Conservation (phyloP, 1,284 basidiomycete genomes). For the Austropuccinia psidii region DNA sequence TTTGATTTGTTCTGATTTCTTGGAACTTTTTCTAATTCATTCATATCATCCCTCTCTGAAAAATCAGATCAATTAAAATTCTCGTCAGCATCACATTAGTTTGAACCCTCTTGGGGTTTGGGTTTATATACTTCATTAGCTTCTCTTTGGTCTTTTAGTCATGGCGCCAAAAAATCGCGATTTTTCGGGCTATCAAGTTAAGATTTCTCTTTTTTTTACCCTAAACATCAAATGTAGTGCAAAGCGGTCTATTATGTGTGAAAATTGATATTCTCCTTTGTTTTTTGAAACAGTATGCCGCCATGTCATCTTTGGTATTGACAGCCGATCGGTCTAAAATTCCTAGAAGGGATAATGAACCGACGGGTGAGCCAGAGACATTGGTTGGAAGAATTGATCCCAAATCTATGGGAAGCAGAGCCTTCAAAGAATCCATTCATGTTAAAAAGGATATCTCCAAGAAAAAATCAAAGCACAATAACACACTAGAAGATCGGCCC, state of each 20-base stretch:
- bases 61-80: too few relatives aligned
- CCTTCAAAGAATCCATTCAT: conserved; percentile 63
- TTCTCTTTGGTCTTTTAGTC: too few relatives aligned
- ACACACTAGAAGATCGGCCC: conserved; percentile 43
- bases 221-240: not conserved
- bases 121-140: too few relatives aligned
- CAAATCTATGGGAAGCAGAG: conserved; percentile 87
- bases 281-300: conserved; percentile 25
- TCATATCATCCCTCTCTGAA: too few relatives aligned
- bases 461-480: conserved; percentile 59
- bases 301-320: conserved; percentile 43
- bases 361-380: conserved; percentile 88
- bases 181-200: conserved; percentile 35
- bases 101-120: too few relatives aligned
- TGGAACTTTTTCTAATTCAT: too few relatives aligned
- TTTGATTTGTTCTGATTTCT: too few relatives aligned
- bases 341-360: conserved; percentile 62
- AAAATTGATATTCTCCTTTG: not conserved
- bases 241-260: not conserved
- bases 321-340: conserved; percentile 44
- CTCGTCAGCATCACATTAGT: too few relatives aligned
- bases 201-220: not conserved
- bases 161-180: conserved; percentile 37
- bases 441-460: conserved; percentile 74
- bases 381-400: conserved; percentile 84